A percentile compares a stretch with the other conserved stretches of the same genome.
These are phyloP conservation scores for Termitomyces sp. DNA, from an alignment of 1,284 basidiomycete species.

Conservation along the genomic window DNA sequence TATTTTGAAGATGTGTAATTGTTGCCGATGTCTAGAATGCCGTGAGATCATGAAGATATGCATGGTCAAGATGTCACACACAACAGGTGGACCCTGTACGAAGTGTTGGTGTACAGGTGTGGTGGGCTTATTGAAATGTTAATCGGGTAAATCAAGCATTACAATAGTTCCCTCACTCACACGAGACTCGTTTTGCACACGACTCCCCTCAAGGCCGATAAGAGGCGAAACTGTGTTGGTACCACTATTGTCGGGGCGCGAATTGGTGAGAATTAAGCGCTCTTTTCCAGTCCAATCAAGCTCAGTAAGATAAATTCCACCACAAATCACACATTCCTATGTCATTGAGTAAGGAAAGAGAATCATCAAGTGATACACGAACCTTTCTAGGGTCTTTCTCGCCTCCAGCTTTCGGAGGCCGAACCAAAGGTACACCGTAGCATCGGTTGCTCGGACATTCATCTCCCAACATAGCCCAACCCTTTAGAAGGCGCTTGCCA, in stretches of 20 bases:
- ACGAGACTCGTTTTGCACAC: background rate
- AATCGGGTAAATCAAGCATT: background rate
- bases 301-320: slow-evolving; percentile 53
- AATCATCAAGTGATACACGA: slow-evolving; percentile 2
- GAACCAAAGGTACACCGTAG: slow-evolving; percentile 69
- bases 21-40: slow-evolving; percentile 1
- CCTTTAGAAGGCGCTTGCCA: slow-evolving; percentile 67
- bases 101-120: background rate
- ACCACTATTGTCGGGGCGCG: background rate
- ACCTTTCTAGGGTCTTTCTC: slow-evolving; percentile 65
- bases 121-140: background rate
- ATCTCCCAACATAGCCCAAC: slow-evolving; percentile 82
- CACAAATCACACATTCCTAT: slow-evolving; percentile 78
- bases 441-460: slow-evolving; percentile 68
- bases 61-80: background rate
- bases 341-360: slow-evolving; percentile 5
- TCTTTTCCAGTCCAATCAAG: slow-evolving; percentile 46
- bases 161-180: slow-evolving; percentile 6
- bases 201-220: background rate
- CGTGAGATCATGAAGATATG: background rate
- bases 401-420: slow-evolving; percentile 59
- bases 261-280: slow-evolving; percentile 34
- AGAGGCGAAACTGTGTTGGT: background rate
- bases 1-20: background rate
- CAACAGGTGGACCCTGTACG: background rate